Conservation (phyloP, 768 basidiomycete species). For the Russula compacta region DNA sequence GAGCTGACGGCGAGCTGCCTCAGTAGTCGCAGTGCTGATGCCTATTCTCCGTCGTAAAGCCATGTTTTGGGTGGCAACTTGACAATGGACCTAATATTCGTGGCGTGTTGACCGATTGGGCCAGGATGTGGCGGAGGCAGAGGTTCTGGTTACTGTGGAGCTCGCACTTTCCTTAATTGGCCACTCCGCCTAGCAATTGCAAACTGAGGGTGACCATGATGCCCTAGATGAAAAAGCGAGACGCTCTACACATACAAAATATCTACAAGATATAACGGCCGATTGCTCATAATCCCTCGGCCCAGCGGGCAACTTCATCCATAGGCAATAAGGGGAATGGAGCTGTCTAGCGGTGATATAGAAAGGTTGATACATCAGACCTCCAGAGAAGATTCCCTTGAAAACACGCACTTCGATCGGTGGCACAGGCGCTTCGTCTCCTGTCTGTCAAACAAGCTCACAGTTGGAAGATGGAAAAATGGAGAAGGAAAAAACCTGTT, state of each 20-base stretch:
- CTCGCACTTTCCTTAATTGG: neutral
- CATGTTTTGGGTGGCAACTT: slow-evolving; percentile 33
- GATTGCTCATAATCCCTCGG: slow-evolving; percentile 34
- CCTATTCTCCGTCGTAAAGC: slow-evolving; percentile 69
- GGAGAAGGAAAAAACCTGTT: slow-evolving; percentile 12
- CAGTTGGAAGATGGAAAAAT: too few species aligned
- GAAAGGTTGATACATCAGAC: neutral
- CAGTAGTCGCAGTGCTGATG: slow-evolving; percentile 65
- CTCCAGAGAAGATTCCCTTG: neutral
- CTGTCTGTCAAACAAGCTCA: neutral
- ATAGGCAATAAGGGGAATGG: slow-evolving; percentile 21
- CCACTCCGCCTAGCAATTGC: neutral
- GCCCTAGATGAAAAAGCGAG: neutral
- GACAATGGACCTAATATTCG: neutral
- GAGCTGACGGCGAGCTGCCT: slow-evolving; percentile 74
- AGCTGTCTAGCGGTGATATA: neutral
- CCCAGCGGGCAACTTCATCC: slow-evolving; percentile 48
- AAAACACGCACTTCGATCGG: neutral
- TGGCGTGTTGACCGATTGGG: neutral
- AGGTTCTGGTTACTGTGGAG: neutral
- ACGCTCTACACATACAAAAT: neutral
- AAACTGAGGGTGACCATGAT: too few species aligned
- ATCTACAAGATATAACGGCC: neutral
- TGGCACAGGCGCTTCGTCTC: neutral
- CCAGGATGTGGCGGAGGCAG: neutral